Base-by-base conservation (phyloP, 495 filamentous ascomycete genomes). In the Filosporella fistucella region DNA sequence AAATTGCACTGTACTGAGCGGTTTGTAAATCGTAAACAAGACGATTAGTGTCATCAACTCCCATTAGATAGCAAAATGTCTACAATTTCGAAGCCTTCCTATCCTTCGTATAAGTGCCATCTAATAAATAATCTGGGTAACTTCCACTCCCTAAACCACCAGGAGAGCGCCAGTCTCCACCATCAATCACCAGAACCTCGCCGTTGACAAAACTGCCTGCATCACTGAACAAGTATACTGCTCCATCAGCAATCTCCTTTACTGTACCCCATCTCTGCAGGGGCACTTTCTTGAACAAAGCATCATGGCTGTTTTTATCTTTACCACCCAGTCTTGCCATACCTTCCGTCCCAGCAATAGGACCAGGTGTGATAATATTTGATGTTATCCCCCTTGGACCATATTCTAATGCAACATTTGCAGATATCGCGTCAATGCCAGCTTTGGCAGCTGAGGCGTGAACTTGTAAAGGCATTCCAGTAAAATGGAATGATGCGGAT, bases 371-470 rank as follows among this genome's bases (percentile, higher is more conserved):
- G 47, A 94, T 81, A 42, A 93, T 80, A 58, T 98, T 98, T 11
- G 82, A 85, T 0, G 89, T 95, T n/a, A 98, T 59, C 1, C 93
- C 93, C 25, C 76, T 75, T 0, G 93, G 93, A 0, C 91, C 91
- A 51, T 89, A 88, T 61, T 98, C 93, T 26, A 98, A 74, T 3
- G 87, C 83, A 0, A 89, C 72, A 8, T 76, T 77, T 38, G 80
- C 74, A 22, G 84, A 84, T 46, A 97, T 71, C 1, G 89, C 80
- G 62, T 98, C 93, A 16, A 98, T 78, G 20, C 83, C 89, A 0
- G 93, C 89, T 67, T 98, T 98, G 42, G 93, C 93, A 5, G 88
- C 89, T 2, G 81, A 71, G 14, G 90, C 91, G 62, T 96, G 93
- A 2, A 82, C 71, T 61, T 97, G 93, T 60, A 91, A 78, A 0